Base-by-base conservation (phyloP, 1,284 basidiomycete genomes). In the Irpex sp. region DNA sequence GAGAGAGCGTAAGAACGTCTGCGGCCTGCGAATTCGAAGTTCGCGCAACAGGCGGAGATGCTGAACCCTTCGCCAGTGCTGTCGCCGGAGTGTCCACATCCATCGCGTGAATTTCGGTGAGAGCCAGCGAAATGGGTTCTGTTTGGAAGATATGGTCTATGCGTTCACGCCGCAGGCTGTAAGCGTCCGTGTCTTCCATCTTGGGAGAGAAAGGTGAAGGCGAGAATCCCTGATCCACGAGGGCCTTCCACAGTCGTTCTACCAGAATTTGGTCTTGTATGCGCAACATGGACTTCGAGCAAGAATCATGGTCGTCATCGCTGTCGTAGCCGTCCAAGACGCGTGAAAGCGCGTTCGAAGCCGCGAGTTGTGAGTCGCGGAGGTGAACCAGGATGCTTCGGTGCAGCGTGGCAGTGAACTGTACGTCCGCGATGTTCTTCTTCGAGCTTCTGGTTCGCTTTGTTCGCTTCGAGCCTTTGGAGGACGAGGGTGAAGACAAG, bases 391-490 rank as follows among this genome's bases (percentile, higher is more conserved):
- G 59, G 61, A 80, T 72, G 58, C 76, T 80, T 58, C 76, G 71
- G 62, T 78, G 76, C 51, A 81, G 67, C 6, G 77, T 69, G 1
- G 74, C 76, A 55, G 74, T 67, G 69, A 79, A 79, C 62, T 73
- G 73, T 18, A 77, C 66, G 56, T 81, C 78, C 14, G 71, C 71
- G 1, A 72, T 66, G 14, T 73, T 70, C 18, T 71, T 75, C 62
- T 65, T 74, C 58, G 70, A 72, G 66, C 73, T 79, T 58, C 71
- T 73, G 56, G 49, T 60, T 33, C 14, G 68, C 66, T 51, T 72
- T 71, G 66, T 77, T 76, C 59, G 66, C 64, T 42, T 66, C 61
- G 57, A 64, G 12, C 28, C 18, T 36, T 54, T 54, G 33, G 28
- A 9, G 18, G 52, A 23, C 12, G 9, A 35, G 64, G 63, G 68